Evolutionary conservation across 2,329 filamentous ascomycete species (phyloP), one percentile per base, ranked within the genome.

Genomic region (Akanthomyces uredinophilus): DNA sequence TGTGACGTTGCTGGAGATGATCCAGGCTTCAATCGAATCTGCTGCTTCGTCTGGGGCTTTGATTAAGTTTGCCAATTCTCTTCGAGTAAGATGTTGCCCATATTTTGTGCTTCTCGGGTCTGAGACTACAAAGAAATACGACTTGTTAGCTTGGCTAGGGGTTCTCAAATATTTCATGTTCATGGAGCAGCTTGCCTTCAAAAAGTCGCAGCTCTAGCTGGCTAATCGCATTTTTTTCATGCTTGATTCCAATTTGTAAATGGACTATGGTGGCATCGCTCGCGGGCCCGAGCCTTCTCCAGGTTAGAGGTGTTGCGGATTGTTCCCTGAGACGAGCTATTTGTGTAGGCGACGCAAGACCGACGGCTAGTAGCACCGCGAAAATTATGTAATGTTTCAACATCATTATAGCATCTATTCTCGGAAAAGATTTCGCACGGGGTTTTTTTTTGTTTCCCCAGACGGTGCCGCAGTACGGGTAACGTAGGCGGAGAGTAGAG

Each of bases 181-280:
- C 8, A 44, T 3, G 20, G 29, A 20, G 3, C 10, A 53, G 24
- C 10, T 7, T 44, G 58, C 60, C 53, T 52, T 62, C 16, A 14
- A 44, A 39, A n/a, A 62, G 53, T 11, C 60, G 29, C 11, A 44
- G 29, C n/a, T 62, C 39, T 14, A 62, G 20, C 8, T 62, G 43
- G 11, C 52, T 18, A 6, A 47, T n/a, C n/a, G 41, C 3, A 6
- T 35, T 3, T 4, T 57, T 53, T 11, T 62, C 6, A 18, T 62
- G 60, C 13, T 37, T 49, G 3, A 62, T 24, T 10, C 52, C 60
- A 18, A 62, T 59, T 7, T 62, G 50, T 44, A 62, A 37, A 27
- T 59, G 53, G 5, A 62, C 46, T 1, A 1, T 51, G 32, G 60
- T 47, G 6, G 24, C 22, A 32, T 58, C 53, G 22, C 43, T 43